phyloP scores from a whole-genome alignment of 805 yeast genomes.

The Candida palmyrensis region DNA sequence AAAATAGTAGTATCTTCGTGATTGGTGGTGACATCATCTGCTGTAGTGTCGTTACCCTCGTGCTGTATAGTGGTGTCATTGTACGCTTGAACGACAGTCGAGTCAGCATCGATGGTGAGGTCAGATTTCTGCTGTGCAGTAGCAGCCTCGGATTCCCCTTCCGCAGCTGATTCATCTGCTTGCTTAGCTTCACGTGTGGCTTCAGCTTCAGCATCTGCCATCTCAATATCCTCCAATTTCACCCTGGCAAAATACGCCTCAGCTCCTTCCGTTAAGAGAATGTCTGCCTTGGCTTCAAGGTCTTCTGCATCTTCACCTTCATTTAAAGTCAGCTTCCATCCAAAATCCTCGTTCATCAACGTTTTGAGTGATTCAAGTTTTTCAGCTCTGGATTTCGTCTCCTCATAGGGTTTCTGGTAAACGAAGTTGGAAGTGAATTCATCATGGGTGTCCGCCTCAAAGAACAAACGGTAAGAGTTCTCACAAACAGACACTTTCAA shows the following conservation, averaged over 20 bases:
- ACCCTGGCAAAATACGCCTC: slow-evolving; percentile 15
- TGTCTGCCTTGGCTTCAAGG: slow-evolving; percentile 24
- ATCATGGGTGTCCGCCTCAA: slow-evolving; percentile 76
- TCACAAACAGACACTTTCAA: slow-evolving; percentile 75
- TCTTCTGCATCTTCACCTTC: slow-evolving; percentile 32
- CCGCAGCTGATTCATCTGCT: slow-evolving; percentile 3
- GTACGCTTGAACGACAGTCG: slow-evolving; percentile 41
- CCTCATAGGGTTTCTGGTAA: slow-evolving; percentile 36
- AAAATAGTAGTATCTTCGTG: slow-evolving; percentile 20
- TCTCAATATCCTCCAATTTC: slow-evolving; percentile 12
- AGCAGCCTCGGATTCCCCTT: slow-evolving; percentile 7
- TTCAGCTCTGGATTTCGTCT: slow-evolving; percentile 20
- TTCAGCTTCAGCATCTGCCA: slow-evolving; percentile 6
- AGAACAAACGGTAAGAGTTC: slow-evolving; percentile 73
- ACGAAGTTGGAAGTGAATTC: slow-evolving; percentile 63
- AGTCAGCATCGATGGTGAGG: slow-evolving; percentile 40
- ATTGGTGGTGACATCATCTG: slow-evolving; percentile 33
- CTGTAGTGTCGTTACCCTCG: slow-evolving; percentile 45
- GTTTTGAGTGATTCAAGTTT: slow-evolving; percentile 29
- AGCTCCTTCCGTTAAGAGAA: slow-evolving; percentile 38
- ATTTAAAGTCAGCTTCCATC: slow-evolving; percentile 47
- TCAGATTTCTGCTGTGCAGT: slow-evolving; percentile 13
- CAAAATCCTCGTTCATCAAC: slow-evolving; percentile 40
- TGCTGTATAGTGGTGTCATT: slow-evolving; percentile 46
- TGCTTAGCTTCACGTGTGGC: slow-evolving; percentile 7